Evolutionary conservation across 306 rosid genomes (phyloP), one percentile per base, ranked within the genome.

Genomic region (Citrullus amarus): DNA sequence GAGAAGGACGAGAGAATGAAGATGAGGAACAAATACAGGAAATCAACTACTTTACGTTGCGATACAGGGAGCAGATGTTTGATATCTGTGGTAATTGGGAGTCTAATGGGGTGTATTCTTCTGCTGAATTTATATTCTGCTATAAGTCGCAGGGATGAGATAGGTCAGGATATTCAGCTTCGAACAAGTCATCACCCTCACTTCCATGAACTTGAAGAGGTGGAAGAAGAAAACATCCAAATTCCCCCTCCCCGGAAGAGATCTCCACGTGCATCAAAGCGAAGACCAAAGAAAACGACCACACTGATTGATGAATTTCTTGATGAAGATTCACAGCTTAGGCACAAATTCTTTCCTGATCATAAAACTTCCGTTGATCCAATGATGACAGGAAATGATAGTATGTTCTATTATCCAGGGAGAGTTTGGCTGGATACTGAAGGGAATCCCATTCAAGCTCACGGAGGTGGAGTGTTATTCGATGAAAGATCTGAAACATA

Each of bases 161-260:
- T 67, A 20, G 82, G 72, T 30, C 80, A 75, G 57, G 88, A 79
- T 59, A 76, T 82, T 70, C 90, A 79, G 22, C 76, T 88, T 78
- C 89, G 43, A 17, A 68, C 67, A 15, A 84, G 63, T 78, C 87
- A 70, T 61, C 86, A 86, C 80, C 92, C 90, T 12, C 87, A 86
- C 61, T 82, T 96, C 60, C 92, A 61, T 38, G 99, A 91, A 67
- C 93, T 96, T 84, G 93, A 92, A 86, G 83, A 82, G 65, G 91
- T 93, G 58, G 99, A 96, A 75, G 96, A 88, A 83, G 98, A 92
- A 74, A 85, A 72, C 68, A 84, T 96, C 80, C 93, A 83, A 63
- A 85, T 96, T 58, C 98, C 99, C n/a, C 99, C 92, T 17, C 99
- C 98, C 0, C 93, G 98, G 68, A 96, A 90, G 88, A 89, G 98